Evolutionary conservation across 495 filamentous ascomycete genomes (phyloP), one percentile per base, ranked within the genome.

Genomic region (Venustampulla echinocandica): DNA sequence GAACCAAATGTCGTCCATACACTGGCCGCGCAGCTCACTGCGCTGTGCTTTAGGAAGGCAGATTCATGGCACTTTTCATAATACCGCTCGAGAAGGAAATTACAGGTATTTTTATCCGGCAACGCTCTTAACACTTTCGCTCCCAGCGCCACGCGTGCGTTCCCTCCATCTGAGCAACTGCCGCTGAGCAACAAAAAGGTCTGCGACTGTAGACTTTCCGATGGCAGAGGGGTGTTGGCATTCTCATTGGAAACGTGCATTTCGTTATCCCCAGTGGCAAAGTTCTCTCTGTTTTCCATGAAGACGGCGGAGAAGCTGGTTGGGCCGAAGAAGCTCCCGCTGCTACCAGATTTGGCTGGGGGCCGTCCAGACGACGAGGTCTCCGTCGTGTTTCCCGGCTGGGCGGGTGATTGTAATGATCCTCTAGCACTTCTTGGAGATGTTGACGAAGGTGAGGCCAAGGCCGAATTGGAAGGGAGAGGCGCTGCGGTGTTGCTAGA

Each of bases 251-350:
- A 45, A 9, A 54, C 46, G 7, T 48, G 43, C 4, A 51, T 46
- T 10, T 44, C 41, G 10, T 23, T 25, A 18, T 46, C 41, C 14
- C 20, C 27, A 6, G 24, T 11, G 13, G 44, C 55, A 4, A 58
- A 30, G 37, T 48, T 51, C 13, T 50, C 40, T n/a, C 40, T 18
- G 18, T 58, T 58, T 25, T 58, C 55, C n/a, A 51, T 23, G 36
- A 58, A 58, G 15, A 54, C 50, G 19, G 55, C 55, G 1, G 50
- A 54, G 47, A 58, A 58, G 33, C 46, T 54, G 7, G 50, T 58
- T 14, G 55, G 55, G 13, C 55, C 50, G 36, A 53, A 53, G 50
- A 53, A 53, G 17, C 45, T 45, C 9, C 50, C 50, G 18, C n/a
- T n/a, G n/a, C n/a, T n/a, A n/a, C n/a, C n/a, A n/a, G 36, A 36